Evolutionary conservation across 1,284 basidiomycete species (phyloP), one percentile per base, ranked within the genome.

Genomic region (Exobasidium cylindrosporum): DNA sequence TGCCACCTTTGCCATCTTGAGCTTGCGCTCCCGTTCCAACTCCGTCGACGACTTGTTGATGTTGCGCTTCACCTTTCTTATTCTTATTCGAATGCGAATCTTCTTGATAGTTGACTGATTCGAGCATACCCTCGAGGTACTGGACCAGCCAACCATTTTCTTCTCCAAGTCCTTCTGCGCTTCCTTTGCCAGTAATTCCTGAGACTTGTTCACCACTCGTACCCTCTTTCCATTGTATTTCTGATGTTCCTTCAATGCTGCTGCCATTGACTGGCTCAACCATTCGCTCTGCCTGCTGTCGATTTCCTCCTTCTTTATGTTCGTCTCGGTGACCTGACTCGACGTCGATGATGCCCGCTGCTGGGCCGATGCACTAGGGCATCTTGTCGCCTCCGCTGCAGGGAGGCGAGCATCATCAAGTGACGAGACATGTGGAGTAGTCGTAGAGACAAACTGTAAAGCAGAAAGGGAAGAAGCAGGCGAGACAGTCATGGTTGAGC

Each of bases 311-410:
- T 40, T 40, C 35, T 40, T 40, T 40, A 40, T 17, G 35, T 40
- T 40, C 35, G 35, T 17, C 35, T 40, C 17, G 35, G 17, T 40
- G 35, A 40, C 17, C 35, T 10, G 35, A 40, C 10, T 40, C 35
- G 35, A 40, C 35, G 35, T 40, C 35, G 17, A 17, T 40, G 35
- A 55, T 35, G 53, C 73, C 73, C 73, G 68, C 73, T 76, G 73
- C 73, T 62, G 73, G 73, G 73, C 69, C 63, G 62, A 62, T 64
- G 62, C 59, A 56, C 63, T 58, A 65, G n/a, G n/a, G 26, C 26
- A 28, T 14, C 4, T 26, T 44, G 69, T 74, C 72, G 69, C 73
- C 75, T 77, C 70, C 75, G 66, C 75, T 77, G 75, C 75, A 65
- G 75, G 75, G 69, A 77, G 75, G 72, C 73, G 64, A 77, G 72